Evolutionary conservation across 345 rosid genomes (phyloP), one percentile per base, ranked within the genome.

Genomic region (Punica granatum): DNA sequence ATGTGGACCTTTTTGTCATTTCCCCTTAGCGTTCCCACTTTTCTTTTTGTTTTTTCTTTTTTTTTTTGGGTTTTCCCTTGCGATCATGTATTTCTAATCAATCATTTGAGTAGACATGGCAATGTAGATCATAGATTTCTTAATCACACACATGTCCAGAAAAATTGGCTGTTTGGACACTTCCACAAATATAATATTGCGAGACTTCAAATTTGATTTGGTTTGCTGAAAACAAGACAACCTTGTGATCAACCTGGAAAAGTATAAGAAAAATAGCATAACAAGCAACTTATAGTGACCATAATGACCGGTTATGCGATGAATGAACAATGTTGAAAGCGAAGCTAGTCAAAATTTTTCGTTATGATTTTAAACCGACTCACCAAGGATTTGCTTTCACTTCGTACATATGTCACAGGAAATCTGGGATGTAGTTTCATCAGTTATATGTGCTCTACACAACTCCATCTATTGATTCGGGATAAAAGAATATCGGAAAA

Each of bases 1-100:
- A 26, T 56, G 33, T 30, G 61, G 34, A 56, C 70, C 70, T 39
- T 67, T 36, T 53, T 67, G 64, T 67, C 70, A 67, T 42, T 37
- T 67, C 70, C 18, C 43, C 23, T 37, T 6, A 56, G 61, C 25
- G 34, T 56, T 56, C 61, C 61, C 32, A 56, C 34, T 26, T 26
- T 56, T 56, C 3, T 13, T 53, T 51, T 26, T 56, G 7, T 23
- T n/a, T 21, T 25, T 53, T n/a, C n/a, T 12, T 51, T 51, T 3
- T n/a, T n/a, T n/a, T n/a, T n/a, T n/a, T n/a, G n/a, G n/a, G n/a
- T n/a, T n/a, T n/a, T n/a, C n/a, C n/a, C n/a, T n/a, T n/a, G n/a
- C n/a, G n/a, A n/a, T n/a, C n/a, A n/a, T n/a, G n/a, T n/a, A n/a
- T n/a, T n/a, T 26, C 14, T 28, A 10, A 23, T 48, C 9, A 54